These are phyloP conservation scores for Multifurca ochricompacta DNA, from an alignment of 768 basidiomycete species.

Conservation along the genomic window DNA sequence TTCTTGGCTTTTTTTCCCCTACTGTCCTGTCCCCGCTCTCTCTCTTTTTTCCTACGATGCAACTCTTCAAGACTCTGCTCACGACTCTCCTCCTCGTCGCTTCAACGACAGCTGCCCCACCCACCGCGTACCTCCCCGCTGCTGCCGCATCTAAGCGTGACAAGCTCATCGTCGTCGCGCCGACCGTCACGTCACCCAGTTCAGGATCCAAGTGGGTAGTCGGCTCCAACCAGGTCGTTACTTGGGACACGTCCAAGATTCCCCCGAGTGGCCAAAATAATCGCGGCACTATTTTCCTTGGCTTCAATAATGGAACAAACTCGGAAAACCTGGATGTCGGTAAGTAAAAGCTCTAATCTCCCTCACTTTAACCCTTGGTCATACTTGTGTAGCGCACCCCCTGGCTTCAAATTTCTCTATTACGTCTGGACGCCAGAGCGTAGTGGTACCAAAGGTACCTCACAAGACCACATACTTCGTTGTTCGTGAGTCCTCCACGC, in stretches of 20 bases:
- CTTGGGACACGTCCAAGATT: not conserved
- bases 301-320: not conserved
- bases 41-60: constrained; percentile 3
- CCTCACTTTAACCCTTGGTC: no score
- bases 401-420: not conserved
- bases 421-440: not conserved
- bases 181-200: not conserved
- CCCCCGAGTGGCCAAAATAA: not conserved
- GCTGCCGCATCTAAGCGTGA: not conserved
- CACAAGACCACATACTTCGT: not conserved
- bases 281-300: constrained; percentile 5
- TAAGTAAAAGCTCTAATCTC: no score
- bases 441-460: not conserved
- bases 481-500: constrained; percentile 5
- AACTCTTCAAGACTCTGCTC: constrained; percentile 9
- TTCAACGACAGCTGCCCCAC: constrained; percentile 4
- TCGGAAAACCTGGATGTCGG: constrained; percentile 7
- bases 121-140: no score
- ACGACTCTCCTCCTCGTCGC: constrained; percentile 2
- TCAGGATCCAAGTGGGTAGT: not conserved
- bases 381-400: not conserved
- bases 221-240: not conserved
- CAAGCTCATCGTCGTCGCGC: not conserved
- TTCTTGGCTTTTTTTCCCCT: not conserved
- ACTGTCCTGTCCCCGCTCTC: not conserved